These are phyloP conservation scores for Linum lewisii DNA, from an alignment of 345 rosid genomes.

Conservation along the genomic window DNA sequence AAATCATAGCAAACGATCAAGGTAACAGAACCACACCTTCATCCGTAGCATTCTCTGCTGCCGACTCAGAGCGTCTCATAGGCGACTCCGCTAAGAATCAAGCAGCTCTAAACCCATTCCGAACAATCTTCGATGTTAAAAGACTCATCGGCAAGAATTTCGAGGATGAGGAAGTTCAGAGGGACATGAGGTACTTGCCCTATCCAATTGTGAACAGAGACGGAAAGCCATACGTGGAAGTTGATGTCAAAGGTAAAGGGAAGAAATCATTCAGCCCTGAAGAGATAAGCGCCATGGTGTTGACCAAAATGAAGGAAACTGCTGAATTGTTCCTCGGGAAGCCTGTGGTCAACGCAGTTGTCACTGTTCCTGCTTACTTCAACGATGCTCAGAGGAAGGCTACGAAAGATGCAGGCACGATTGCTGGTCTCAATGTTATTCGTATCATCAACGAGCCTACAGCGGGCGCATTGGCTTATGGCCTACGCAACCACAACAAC, in stretches of 20 bases:
- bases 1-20: constrained; percentile 44
- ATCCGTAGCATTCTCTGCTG: constrained; percentile 49
- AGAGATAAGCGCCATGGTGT: constrained; percentile 50
- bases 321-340: constrained; percentile 51
- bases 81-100: constrained; percentile 65
- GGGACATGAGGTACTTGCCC: constrained; percentile 47
- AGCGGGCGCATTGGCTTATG: constrained; percentile 52
- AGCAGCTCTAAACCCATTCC: constrained; percentile 37
- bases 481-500: too few relatives aligned
- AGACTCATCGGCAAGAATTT: constrained; percentile 49
- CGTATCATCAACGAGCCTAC: constrained; percentile 54
- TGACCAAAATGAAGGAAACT: constrained; percentile 50
- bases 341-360: constrained; percentile 41
- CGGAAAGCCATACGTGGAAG: constrained; percentile 30
- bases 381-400: constrained; percentile 36
- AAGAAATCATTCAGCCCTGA: constrained; percentile 53
- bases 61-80: constrained; percentile 46
- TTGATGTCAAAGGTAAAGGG: constrained; percentile 40
- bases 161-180: constrained; percentile 41
- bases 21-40: constrained; percentile 62
- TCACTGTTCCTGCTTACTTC: constrained; percentile 49
- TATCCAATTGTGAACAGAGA: constrained; percentile 35
- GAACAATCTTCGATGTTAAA: constrained; percentile 44
- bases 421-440: constrained; percentile 34
- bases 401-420: constrained; percentile 26